Percentiles rank a stretch among this genome's conserved stretches.
phyloP scores from a whole-genome alignment of 148 eudicot genomes.

The Vaccinium macrocarpon region DNA sequence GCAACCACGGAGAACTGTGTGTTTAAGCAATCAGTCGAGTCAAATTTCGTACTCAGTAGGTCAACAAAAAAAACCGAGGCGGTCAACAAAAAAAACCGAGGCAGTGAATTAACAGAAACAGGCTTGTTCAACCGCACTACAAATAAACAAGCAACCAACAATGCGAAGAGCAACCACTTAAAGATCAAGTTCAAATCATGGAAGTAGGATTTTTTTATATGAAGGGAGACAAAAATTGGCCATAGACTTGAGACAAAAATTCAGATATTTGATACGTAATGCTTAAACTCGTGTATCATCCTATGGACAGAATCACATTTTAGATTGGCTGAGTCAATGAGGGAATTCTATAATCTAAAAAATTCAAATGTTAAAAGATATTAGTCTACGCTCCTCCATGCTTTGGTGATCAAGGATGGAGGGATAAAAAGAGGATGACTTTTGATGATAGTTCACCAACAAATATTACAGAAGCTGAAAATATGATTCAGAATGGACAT shows the following conservation, averaged over 20 bases:
- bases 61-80: neutral
- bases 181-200: slow-evolving; percentile 1
- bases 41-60: neutral
- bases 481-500: neutral
- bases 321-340: neutral
- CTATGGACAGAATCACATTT: neutral
- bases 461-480: neutral
- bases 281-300: neutral
- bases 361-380: neutral
- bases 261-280: neutral
- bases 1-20: neutral
- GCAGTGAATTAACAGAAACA: neutral
- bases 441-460: neutral
- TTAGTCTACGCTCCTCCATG: neutral
- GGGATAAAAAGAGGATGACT: neutral
- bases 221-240: neutral
- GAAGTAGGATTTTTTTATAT: neutral
- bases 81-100: neutral
- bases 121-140: neutral
- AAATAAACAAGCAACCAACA: neutral
- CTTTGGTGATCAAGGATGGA: slow-evolving; percentile 4
- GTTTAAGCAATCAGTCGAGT: neutral
- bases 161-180: neutral
- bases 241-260: neutral
- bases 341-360: neutral